These are phyloP conservation scores for Thalassiosira exigua DNA, from an alignment of 352 stramenopile species.

Conservation along the genomic window DNA sequence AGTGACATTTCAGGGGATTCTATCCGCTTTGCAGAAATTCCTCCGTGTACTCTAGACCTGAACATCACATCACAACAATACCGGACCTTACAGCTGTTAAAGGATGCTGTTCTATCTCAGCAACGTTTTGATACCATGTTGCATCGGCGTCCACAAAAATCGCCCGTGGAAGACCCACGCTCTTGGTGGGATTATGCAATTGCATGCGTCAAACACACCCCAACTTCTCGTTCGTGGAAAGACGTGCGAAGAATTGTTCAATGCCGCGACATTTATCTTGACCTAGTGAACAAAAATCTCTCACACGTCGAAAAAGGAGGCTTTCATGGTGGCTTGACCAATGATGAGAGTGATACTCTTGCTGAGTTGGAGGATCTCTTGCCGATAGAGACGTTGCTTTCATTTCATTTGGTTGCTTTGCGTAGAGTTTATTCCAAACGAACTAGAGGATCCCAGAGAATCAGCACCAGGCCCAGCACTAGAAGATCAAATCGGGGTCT, in stretches of 20 bases:
- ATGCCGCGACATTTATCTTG: slow-evolving; percentile 69
- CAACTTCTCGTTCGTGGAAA: slow-evolving; percentile 73
- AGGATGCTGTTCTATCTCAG: slow-evolving; percentile 75
- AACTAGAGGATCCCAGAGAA: slow-evolving; percentile 7
- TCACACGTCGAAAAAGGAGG: slow-evolving; percentile 47
- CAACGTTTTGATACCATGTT: slow-evolving; percentile 84
- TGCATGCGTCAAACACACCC: slow-evolving; percentile 72
- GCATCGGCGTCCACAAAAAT: slow-evolving; percentile 62
- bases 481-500: slow-evolving; percentile 11
- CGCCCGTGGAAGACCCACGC: slow-evolving; percentile 49
- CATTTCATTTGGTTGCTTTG: slow-evolving; percentile 80
- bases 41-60: slow-evolving; percentile 65
- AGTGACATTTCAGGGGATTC: slow-evolving; percentile 23
- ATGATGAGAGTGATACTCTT: slow-evolving; percentile 67
- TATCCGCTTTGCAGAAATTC: slow-evolving; percentile 70
- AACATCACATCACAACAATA: slow-evolving; percentile 73
- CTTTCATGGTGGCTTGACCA: slow-evolving; percentile 75
- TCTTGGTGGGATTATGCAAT: slow-evolving; percentile 83
- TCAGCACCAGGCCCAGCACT: slow-evolving; percentile 6
- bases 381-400: slow-evolving; percentile 76
- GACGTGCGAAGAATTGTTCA: slow-evolving; percentile 72
- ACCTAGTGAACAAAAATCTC: slow-evolving; percentile 70
- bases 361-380: slow-evolving; percentile 74
- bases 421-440: slow-evolving; percentile 46
- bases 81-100: slow-evolving; percentile 72